Evolutionary conservation across 1,284 basidiomycete species (phyloP), one percentile per base, ranked within the genome.

Genomic region (Papiliotrema flavescens): DNA sequence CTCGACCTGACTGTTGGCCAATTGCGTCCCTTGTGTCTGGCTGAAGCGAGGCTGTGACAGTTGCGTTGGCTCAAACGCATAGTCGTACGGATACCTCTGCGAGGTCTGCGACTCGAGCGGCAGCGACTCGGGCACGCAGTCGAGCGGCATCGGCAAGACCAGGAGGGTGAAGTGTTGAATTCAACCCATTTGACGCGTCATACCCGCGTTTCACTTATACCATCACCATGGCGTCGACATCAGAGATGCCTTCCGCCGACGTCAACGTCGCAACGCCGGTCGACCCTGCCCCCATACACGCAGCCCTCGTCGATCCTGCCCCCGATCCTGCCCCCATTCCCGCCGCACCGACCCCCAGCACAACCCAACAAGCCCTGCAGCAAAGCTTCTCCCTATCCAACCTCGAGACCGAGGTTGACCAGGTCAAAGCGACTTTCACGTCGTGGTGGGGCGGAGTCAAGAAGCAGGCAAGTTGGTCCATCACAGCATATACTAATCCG

Each of bases 391-490:
- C 69, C 34, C 41, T 57, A 9, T 60, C 55, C n/a, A 66, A 81
- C 53, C 78, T 94, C 47, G 86, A 93, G 67, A 86, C 91, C 63
- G 91, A 94, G 74, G 89, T 95, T 8, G 82, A 81, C 3, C 87
- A 94, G 70, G 90, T 92, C 22, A 83, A 93, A 49, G 88, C 87
- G 20, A 85, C 88, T 64, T 78, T 93, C n/a, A 86, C 64, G 20
- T 63, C 62, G 34, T 74, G 72, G 72, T 95, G 90, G 90, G 90
- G 90, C 46, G 87, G 88, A 17, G 87, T 93, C 68, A 84, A 85
- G 78, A 88, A 87, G 73, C 89, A 91, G 84, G 90, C 86, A 63
- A 64, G 85, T 59, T 65, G 20, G 17, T 2, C 1, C n/a, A n/a
- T n/a, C 19, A 35, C 14, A 19, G 24, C 20, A 34, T 48, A 3